Base-by-base conservation (phyloP, 2,329 filamentous ascomycete genomes). In the Corinectria fuckeliana region DNA sequence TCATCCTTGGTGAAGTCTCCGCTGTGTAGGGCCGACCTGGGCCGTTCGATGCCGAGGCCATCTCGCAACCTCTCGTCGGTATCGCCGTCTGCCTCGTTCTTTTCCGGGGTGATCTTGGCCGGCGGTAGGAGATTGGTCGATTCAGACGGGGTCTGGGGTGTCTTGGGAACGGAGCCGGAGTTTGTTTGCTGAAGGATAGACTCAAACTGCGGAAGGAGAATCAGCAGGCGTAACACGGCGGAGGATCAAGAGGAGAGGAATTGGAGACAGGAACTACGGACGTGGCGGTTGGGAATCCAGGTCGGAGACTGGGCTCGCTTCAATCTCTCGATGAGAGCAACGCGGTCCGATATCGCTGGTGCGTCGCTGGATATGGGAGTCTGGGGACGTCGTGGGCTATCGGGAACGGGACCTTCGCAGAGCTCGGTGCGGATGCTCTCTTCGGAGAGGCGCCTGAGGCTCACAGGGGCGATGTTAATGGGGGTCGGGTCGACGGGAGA, bases 261-360 rank as follows among this genome's bases (percentile, higher is more conserved):
- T 23, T 11, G 21, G 39, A 23, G 11, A 20, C 16, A 26, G 6
- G n/a, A 45, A 36, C 18, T 48, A 76, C 80, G 53, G 77, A 87
- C 89, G 80, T 85, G 83, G 69, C 83, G 83, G 72, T 82, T 86
- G 25, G 87, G 85, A 36, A 88, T 80, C 91, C 91, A 95, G 4
- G 87, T 86, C 34, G 91, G 89, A 70, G 87, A 90, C 76, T 93
- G 88, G 28, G 87, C 88, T 74, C 85, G 87, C 78, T 97, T 97
- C 66, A 97, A 83, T 64, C 89, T 85, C 75, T 93, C 86, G 57
- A 98, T 97, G 68, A 97, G 80, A 75, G 93, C 90, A 57, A 87
- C 87, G 64, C 93, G 85, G 73, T 92, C 88, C 16, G 81, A 82
- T 32, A 80, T 81, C 11, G 77, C 69, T 23, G 58, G 60, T 14